Evolutionary conservation across 2,329 filamentous ascomycete genomes (phyloP).

Genomic region (Neopestalotiopsis sp.): DNA sequence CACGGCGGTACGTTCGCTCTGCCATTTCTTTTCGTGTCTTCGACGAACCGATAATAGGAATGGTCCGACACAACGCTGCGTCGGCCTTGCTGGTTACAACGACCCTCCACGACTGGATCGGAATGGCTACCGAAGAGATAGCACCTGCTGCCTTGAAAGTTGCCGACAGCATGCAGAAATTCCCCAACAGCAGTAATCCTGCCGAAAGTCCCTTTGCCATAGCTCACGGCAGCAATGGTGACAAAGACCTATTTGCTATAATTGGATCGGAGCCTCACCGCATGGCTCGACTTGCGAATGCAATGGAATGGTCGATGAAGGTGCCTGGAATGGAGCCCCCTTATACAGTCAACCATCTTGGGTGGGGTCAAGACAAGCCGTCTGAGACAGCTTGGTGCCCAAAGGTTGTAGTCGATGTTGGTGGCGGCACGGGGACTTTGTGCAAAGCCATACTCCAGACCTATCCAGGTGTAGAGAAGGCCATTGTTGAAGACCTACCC

Average conservation of each 20-base stretch:
- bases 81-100: constrained; percentile 18
- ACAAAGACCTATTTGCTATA: constrained; percentile 22
- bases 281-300: constrained; percentile 21
- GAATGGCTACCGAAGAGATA: constrained; percentile 21
- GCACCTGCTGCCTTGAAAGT: constrained; percentile 19
- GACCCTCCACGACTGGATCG: constrained; percentile 22
- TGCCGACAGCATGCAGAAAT: constrained; percentile 18
- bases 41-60: constrained; percentile 8
- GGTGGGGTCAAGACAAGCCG: constrained; percentile 9
- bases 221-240: constrained; percentile 19
- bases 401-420: constrained; percentile 24
- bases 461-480: constrained; percentile 21
- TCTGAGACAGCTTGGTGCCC: constrained; percentile 13
- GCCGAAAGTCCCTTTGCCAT: constrained; percentile 20
- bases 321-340: constrained; percentile 22
- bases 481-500: constrained; percentile 23
- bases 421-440: constrained; percentile 20
- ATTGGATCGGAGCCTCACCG: constrained; percentile 15
- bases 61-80: constrained; percentile 16
- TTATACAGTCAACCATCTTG: constrained; percentile 21
- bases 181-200: constrained; percentile 16
- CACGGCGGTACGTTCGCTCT: constrained; percentile 17
- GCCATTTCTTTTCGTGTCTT: constrained; percentile 20
- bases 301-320: constrained; percentile 23
- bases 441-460: constrained; percentile 20